Percentiles rank a stretch among this genome's conserved stretches.
Conservation (phyloP, 78 protist genomes). For the Planoprotostelium fungivorum region DNA sequence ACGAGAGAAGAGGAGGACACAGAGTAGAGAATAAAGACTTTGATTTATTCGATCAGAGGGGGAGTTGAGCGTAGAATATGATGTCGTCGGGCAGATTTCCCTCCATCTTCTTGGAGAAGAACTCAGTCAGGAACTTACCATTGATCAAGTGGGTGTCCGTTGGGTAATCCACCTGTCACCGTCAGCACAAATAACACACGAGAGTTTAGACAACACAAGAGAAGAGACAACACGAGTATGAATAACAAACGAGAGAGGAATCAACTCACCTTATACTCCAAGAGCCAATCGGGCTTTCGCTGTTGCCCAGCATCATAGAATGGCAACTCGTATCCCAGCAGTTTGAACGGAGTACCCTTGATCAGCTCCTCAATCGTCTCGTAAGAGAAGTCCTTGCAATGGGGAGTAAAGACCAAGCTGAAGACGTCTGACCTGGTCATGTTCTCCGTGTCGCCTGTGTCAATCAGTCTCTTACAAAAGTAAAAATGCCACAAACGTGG, state of each 20-base stretch:
- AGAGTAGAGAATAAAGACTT: too few relatives aligned
- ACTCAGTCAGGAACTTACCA: not conserved
- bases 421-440: not conserved
- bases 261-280: not conserved
- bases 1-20: not conserved
- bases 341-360: not conserved
- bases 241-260: too few relatives aligned
- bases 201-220: too few relatives aligned
- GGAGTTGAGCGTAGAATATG: not conserved
- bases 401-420: not conserved
- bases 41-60: too few relatives aligned
- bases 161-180: not conserved
- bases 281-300: not conserved
- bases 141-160: not conserved
- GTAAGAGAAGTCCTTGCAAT: not conserved
- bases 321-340: not conserved
- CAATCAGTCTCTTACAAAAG: not conserved
- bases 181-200: not conserved
- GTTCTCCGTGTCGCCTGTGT: not conserved
- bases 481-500: not conserved
- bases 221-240: too few relatives aligned
- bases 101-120: not conserved
- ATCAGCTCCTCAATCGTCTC: not conserved
- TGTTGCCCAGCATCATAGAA: not conserved
- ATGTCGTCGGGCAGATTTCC: not conserved